Evolutionary conservation across 441 rosid genomes (phyloP), one percentile per base, ranked within the genome.

Genomic region (Eugenia klotzschiana): DNA sequence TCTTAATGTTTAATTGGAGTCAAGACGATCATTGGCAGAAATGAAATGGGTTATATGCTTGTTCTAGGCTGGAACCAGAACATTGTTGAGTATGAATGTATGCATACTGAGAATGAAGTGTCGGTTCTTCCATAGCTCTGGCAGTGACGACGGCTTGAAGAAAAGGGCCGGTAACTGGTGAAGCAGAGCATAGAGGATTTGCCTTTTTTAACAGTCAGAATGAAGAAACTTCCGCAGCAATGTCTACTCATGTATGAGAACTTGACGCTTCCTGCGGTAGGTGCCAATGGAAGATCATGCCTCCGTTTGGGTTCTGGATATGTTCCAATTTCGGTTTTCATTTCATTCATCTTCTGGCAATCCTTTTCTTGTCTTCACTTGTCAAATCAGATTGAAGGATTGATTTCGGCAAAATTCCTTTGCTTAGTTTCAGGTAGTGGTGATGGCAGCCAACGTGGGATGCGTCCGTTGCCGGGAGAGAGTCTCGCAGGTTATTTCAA

Each of bases 381-480:
- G 10, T 64, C 74, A 1, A 33, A 64, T 33, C 46, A 18, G 25
- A 33, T 64, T 64, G 74, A 33, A 18, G 12, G 46, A 64, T 64
- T 5, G 46, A 64, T 33, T 33, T 18, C 8, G 8, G 74, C 25
- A 18, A 64, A 20, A 16, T 29, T 23, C 14, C 51, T 3, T 8
- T 64, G 74, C n/a, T 33, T 33, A 93, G 98, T 91, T 89, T 89
- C 96, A 93, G 91, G 89, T 88, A 9, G 86, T 93, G 80, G 95
- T 87, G 84, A 85, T 94, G 87, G 84, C 85, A 20, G 96, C 93
- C 85, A 91, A 91, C 88, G 82, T 88, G 87, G 89, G 93, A 51
- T 93, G 97, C 79, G 84, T 74, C 79, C 56, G 37, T 77, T 93
- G 98, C 53, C 91, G 85, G 53, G 84, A 83, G 84, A 88, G 91